Evolutionary conservation across 495 filamentous ascomycete species (phyloP), one percentile per base, ranked within the genome.

Genomic region (Penicillium lagena): DNA sequence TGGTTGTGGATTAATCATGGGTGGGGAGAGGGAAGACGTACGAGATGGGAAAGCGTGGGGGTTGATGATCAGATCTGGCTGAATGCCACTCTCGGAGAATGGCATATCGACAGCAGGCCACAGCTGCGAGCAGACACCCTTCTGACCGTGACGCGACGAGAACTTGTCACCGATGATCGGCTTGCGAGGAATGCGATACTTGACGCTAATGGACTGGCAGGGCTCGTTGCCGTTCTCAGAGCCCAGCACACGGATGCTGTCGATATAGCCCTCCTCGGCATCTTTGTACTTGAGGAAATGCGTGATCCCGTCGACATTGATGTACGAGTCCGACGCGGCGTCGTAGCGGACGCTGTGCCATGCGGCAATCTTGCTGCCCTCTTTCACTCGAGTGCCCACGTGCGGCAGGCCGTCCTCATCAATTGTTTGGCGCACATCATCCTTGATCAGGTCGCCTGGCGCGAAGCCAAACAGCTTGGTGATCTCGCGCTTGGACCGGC

Each of bases 21-120:
- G 37, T 13, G n/a, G 14, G 39, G 12, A 13, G 8, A 27, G n/a
- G 35, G 17, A 32, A 36, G 30, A 62, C 70, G 59, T 64, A 66
- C 93, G 91, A 44, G 93, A 97, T n/a, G 93, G 93, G 78, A 98
- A 98, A 65, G 93, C 93, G 77, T 98, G 93, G 47, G 93, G 93
- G 68, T 98, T 98, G 72, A 98, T 98, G 61, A 98, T 98, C 55
- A 95, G 73, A 64, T 98, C 93, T 4, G 93, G 93, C 59, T 95
- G 88, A 58, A 98, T 96, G 46, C 93, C 93, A 36, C 86, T 87
- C 70, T 98, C 93, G 15, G 89, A 89, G 70, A 98, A 98, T 7
- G 93, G 93, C 90, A 98, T 95, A 64, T 98, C 90, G 42, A 86
- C 69, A 1, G 82, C 73, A 7, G 93, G 93, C 89, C 90, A 97